Evolutionary conservation across 495 filamentous ascomycete species (phyloP), one percentile per base, ranked within the genome.

Genomic region (Tetracladium setigerum): DNA sequence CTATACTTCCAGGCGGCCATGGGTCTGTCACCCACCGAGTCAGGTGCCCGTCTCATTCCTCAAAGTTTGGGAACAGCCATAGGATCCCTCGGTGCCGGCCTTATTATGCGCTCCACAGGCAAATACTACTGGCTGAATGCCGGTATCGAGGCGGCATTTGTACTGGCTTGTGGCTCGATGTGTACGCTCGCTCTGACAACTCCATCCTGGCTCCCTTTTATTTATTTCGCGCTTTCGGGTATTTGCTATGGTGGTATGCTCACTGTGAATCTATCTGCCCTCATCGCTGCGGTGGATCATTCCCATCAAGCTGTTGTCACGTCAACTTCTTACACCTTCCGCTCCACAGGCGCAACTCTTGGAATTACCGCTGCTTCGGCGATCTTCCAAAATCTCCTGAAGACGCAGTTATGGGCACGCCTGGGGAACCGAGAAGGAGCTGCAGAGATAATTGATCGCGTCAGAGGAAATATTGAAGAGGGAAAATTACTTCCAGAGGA

Each of bases 291-390:
- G 0, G 86, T 92, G 18, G 81, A 84, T 40, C 85, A 89, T 59
- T 65, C 79, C 5, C 69, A 89, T 41, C 89, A 95, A 56, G 89
- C 89, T 7, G 82, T 91, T 33, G 76, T 87, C 43, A 92, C 88
- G 2, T 86, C 84, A 0, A 82, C 84, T 2, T 85, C 79, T 0
- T 94, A 86, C 52, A 81, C 82, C 1, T 87, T 87, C 60, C 77
- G 86, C 30, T 82, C 81, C 11, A 86, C 87, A 0, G 89, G 89
- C 6, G 77, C 78, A 30, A 88, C 85, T 0, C 77, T 95, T 38
- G 89, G 89, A 14, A 78, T 92, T 51, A 85, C 87, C 0, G 61
- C 89, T 41, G 81, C 83, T 6, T 81, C 79, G 2, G 71, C 83
- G 0, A 78, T 90, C 6, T 94, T 94, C 56, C 87, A 92, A 58